Conservation (phyloP, 768 basidiomycete species). For the Mycena rosella region DNA sequence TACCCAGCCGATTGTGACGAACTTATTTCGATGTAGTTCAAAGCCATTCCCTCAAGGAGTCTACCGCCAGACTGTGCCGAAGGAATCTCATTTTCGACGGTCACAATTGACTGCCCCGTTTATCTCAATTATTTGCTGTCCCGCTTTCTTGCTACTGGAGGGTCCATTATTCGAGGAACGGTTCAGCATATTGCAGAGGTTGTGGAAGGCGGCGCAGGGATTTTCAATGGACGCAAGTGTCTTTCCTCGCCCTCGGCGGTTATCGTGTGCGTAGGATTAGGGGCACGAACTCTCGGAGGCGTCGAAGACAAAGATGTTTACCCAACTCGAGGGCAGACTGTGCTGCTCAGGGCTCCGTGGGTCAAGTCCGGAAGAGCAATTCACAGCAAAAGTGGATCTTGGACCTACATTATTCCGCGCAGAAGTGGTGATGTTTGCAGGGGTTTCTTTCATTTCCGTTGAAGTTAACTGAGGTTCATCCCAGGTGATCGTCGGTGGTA, state of each 20-base stretch:
- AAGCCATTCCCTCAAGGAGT: slow-evolving; percentile 47
- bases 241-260: slow-evolving; percentile 63
- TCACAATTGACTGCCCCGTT: slow-evolving; percentile 77
- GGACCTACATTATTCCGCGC: slow-evolving; percentile 77
- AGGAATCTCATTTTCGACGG: slow-evolving; percentile 73
- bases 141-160: slow-evolving; percentile 75
- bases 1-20: slow-evolving; percentile 41
- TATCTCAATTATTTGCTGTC: slow-evolving; percentile 80
- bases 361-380: slow-evolving; percentile 68
- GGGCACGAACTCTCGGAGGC: slow-evolving; percentile 81
- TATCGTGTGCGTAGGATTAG: slow-evolving; percentile 80
- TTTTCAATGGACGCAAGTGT: slow-evolving; percentile 47
- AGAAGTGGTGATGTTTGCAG: slow-evolving; percentile 65
- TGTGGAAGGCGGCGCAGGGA: slow-evolving; percentile 67
- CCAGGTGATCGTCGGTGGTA: slow-evolving; percentile 73
- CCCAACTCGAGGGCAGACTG: slow-evolving; percentile 88
- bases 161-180: slow-evolving; percentile 66
- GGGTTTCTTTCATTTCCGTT: background rate
- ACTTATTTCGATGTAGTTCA: slow-evolving; percentile 49
- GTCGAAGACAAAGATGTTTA: slow-evolving; percentile 82
- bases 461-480: slow-evolving; percentile 1
- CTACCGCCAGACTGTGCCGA: slow-evolving; percentile 51
- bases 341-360: slow-evolving; percentile 79
- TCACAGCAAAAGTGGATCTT: slow-evolving; percentile 53
- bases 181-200: slow-evolving; percentile 80